phyloP scores from a whole-genome alignment of 306 rosid species.

The Delonix regia region DNA sequence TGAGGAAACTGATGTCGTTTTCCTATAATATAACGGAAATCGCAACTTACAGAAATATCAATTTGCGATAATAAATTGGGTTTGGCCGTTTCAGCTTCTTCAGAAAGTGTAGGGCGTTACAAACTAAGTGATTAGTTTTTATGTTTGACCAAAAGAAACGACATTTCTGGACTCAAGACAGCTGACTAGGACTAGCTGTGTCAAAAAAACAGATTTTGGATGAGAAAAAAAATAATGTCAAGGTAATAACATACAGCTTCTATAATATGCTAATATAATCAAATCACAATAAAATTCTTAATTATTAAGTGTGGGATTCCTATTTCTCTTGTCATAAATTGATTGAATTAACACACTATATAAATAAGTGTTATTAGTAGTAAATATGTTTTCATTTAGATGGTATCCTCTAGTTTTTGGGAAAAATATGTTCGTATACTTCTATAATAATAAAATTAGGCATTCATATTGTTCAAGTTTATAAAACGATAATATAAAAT shows the following conservation, averaged over 20 bases:
- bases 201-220: background rate
- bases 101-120: background rate
- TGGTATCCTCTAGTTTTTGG: background rate
- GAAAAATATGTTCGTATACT: background rate
- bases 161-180: background rate
- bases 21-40: conserved; percentile 3
- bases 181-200: background rate
- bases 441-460: background rate
- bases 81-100: background rate
- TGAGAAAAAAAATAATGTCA: too few species aligned
- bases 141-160: conserved; percentile 9
- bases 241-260: too few species aligned
- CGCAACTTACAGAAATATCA: background rate
- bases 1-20: conserved; percentile 25
- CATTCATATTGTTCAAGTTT: background rate
- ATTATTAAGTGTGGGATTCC: too few species aligned
- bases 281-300: too few species aligned
- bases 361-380: too few species aligned
- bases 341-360: too few species aligned
- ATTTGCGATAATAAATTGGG: background rate
- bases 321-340: too few species aligned
- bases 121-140: background rate
- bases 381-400: too few species aligned
- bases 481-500: too few species aligned
- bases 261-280: too few species aligned